These are phyloP conservation scores for Chloranthus sessilifolius DNA, from an alignment of 164 flowering plant species.

Conservation along the genomic window DNA sequence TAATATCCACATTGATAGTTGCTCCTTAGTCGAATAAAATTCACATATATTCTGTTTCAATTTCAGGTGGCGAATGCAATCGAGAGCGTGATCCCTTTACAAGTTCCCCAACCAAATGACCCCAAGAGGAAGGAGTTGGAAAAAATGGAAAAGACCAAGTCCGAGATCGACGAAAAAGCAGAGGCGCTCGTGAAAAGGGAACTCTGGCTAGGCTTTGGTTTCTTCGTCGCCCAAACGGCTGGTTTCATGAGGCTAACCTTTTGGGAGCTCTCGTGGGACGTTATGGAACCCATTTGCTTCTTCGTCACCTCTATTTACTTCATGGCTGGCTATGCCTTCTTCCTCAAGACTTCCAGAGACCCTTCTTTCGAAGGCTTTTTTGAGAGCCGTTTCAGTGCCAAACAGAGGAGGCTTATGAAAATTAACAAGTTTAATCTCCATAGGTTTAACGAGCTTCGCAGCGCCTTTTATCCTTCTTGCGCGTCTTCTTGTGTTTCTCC, in stretches of 20 bases:
- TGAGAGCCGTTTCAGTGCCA: constrained; percentile 34
- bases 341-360: constrained; percentile 53
- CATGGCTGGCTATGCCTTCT: constrained; percentile 46
- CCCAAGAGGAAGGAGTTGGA: constrained; percentile 39
- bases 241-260: constrained; percentile 65
- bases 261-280: constrained; percentile 70
- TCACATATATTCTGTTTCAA: constrained; percentile 3
- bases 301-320: constrained; percentile 48
- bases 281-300: constrained; percentile 73
- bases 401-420: constrained; percentile 45
- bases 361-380: constrained; percentile 57
- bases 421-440: constrained; percentile 32
- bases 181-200: constrained; percentile 33
- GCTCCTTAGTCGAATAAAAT: no score
- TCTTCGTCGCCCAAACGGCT: constrained; percentile 35
- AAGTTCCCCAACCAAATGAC: constrained; percentile 25
- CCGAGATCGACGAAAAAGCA: constrained; percentile 37
- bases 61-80: constrained; percentile 59
- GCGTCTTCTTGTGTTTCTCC: neutral
- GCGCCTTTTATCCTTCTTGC: constrained; percentile 12
- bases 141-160: constrained; percentile 38
- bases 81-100: constrained; percentile 23
- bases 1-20: no score
- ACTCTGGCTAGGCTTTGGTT: constrained; percentile 47
- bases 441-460: constrained; percentile 39